Evolutionary conservation across 192 early-diverging fungal genomes (phyloP).

Genomic region (Jimgerdemannia lactiflua): DNA sequence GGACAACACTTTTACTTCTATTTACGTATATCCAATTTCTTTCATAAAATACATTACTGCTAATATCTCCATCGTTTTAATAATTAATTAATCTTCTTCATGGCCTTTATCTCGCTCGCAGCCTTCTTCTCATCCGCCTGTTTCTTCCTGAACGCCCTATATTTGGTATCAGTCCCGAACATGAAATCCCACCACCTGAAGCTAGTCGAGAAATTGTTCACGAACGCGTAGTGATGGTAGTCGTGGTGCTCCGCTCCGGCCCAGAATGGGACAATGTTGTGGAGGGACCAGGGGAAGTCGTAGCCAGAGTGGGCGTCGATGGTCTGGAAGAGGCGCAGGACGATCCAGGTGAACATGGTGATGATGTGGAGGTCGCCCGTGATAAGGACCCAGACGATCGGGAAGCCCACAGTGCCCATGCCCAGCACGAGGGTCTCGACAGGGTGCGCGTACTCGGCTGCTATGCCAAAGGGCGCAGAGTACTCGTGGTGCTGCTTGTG

Average conservation of each 20-base stretch:
- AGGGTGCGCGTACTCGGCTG: constrained; percentile 91
- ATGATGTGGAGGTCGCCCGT: constrained; percentile 74
- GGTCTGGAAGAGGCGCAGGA: constrained; percentile 74
- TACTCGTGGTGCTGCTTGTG: constrained; percentile 97
- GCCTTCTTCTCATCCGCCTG: constrained; percentile 25
- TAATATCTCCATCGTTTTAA: too few relatives aligned
- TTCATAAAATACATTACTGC: too few relatives aligned
- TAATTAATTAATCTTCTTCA: too few relatives aligned
- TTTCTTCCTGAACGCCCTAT: constrained; percentile 55
- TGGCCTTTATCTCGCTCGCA: too few relatives aligned
- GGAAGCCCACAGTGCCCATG: constrained; percentile 80
- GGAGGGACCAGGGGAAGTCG: constrained; percentile 93
- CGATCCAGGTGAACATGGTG: constrained; percentile 86
- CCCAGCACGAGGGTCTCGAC: constrained; percentile 84
- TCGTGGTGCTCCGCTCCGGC: constrained; percentile 93
- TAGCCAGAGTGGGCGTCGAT: constrained; percentile 93
- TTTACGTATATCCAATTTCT: too few relatives aligned
- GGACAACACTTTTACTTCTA: too few relatives aligned
- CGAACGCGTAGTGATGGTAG: constrained; percentile 84
- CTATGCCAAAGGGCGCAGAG: constrained; percentile 79
- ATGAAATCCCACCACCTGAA: constrained; percentile 92
- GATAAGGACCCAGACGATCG: constrained; percentile 65
- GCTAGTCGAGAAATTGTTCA: constrained; percentile 77
- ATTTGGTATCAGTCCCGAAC: constrained; percentile 83
- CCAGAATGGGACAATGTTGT: constrained; percentile 85